Evolutionary conservation across 2,329 filamentous ascomycete genomes (phyloP).

Genomic region (Diatrype stigma): DNA sequence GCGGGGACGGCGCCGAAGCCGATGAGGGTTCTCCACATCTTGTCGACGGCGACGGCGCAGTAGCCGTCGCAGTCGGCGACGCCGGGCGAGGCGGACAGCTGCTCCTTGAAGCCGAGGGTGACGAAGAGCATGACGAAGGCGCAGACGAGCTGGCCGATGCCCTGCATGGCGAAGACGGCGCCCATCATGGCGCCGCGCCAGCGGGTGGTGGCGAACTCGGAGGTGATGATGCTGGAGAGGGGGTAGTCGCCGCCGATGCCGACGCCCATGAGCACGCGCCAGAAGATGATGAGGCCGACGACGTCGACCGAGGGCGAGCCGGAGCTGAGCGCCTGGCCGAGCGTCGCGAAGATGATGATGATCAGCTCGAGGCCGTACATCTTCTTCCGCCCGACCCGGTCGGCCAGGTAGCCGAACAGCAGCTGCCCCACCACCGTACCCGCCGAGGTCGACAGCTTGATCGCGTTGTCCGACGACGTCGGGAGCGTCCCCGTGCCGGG

Average conservation of each 20-base stretch:
- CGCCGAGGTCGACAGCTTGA: constrained; percentile 80
- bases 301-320: constrained; percentile 59
- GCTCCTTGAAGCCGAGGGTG: constrained; percentile 65
- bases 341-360: constrained; percentile 73
- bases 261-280: constrained; percentile 72
- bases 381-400: constrained; percentile 69
- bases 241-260: constrained; percentile 78
- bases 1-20: constrained; percentile 78
- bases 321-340: constrained; percentile 66
- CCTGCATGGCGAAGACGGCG: constrained; percentile 83
- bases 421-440: constrained; percentile 82
- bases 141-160: constrained; percentile 72
- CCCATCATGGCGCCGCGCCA: constrained; percentile 87
- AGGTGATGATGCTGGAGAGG: constrained; percentile 77
- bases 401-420: constrained; percentile 73
- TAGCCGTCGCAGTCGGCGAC: constrained; percentile 57
- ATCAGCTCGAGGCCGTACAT: constrained; percentile 74
- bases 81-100: constrained; percentile 48
- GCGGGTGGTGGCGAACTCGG: constrained; percentile 81
- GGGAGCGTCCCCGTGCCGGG: constrained; percentile 57
- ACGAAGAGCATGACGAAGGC: constrained; percentile 74
- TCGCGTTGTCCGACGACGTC: constrained; percentile 66
- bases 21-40: constrained; percentile 82
- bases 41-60: constrained; percentile 70
- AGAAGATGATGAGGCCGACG: constrained; percentile 70